Base-by-base conservation (phyloP, 345 rosid species). In the Salix suchowensis region DNA sequence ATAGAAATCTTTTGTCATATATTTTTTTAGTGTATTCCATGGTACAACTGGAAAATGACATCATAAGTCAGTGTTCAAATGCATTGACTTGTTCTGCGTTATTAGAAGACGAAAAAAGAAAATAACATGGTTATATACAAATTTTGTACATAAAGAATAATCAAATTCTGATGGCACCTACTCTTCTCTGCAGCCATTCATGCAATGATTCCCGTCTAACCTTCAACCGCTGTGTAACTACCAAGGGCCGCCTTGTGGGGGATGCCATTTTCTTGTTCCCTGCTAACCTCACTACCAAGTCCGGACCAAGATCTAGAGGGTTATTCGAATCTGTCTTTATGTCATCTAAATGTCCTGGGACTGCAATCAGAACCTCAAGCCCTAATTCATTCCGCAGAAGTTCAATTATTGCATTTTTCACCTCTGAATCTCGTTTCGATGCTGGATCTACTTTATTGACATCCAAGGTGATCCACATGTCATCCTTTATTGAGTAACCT, bases 401-500 rank as follows among this genome's bases (percentile, higher is more conserved):
- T 73, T 84, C 82, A 37, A 83, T 77, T 68, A 92, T 77, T 58
- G 84, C 90, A 80, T 84, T 78, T 86, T 86, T 89, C 75, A 90
- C 87, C 83, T 75, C 87, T 9, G 75, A 52, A 71, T 64, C 72
- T 80, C 74, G 65, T 74, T 75, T 70, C 85, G 80, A 72, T 74
- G 80, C 30, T 7, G 62, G 64, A 69, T 78, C 72, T 21, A 73
- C 71, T 79, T 85, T 82, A 65, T 60, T 71, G 48, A 74, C 84
- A 82, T 93, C 99, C 77, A 91, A 67, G 71, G 88, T 86, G 73
- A 96, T 96, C 86, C 81, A 72, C 77, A 91, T 26, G 81, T 96
- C 98, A 79, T 93, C 97, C 76, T 78, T 85, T 18, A 93, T 83
- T 52, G 82, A 71, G 74, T 84, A 76, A 67, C 97, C 99, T 96